Evolutionary conservation across 2,329 filamentous ascomycete species (phyloP).

Genomic region (Pezicula neosporulosa): DNA sequence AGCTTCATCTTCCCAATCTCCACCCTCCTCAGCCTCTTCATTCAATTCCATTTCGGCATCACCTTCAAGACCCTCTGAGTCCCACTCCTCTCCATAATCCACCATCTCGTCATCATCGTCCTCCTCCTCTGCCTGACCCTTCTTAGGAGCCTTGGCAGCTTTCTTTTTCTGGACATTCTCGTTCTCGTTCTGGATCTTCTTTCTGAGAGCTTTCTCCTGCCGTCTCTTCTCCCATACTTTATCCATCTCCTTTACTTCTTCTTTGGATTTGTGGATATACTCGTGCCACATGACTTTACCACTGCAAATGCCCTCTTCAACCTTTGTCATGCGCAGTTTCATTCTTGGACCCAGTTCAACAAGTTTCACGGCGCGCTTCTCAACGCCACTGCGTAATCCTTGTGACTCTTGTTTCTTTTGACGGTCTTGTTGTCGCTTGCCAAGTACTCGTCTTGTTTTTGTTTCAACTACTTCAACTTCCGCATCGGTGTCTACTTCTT

Average conservation of each 20-base stretch:
- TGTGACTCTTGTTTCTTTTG: constrained; percentile 41
- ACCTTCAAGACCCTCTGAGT: constrained; percentile 29
- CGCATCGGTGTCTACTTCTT: constrained; percentile 88
- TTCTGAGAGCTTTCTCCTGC: constrained; percentile 78
- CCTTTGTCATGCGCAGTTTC: constrained; percentile 86
- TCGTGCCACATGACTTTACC: constrained; percentile 98
- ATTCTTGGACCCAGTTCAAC: constrained; percentile 90
- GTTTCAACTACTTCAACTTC: constrained; percentile 82
- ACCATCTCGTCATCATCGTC: constrained; percentile 45
- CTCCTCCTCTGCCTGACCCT: constrained; percentile 48
- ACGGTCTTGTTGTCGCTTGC: constrained; percentile 37
- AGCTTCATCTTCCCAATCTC: constrained; percentile 29
- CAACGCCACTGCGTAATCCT: constrained; percentile 34
- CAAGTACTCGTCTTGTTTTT: constrained; percentile 58
- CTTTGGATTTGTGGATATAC: constrained; percentile 79
- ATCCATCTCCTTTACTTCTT: constrained; percentile 76
- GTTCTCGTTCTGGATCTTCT: constrained; percentile 83
- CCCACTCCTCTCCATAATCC: constrained; percentile 30
- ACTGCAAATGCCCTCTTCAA: constrained; percentile 87
- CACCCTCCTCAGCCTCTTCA: constrained; percentile 27
- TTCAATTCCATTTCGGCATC: constrained; percentile 30
- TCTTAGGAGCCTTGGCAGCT: constrained; percentile 47
- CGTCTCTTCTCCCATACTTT: constrained; percentile 75
- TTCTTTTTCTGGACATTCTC: constrained; percentile 90
- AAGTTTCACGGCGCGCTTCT: constrained; percentile 85